phyloP scores from a whole-genome alignment of 768 basidiomycete species.

The Cystobasidium onofrii region DNA sequence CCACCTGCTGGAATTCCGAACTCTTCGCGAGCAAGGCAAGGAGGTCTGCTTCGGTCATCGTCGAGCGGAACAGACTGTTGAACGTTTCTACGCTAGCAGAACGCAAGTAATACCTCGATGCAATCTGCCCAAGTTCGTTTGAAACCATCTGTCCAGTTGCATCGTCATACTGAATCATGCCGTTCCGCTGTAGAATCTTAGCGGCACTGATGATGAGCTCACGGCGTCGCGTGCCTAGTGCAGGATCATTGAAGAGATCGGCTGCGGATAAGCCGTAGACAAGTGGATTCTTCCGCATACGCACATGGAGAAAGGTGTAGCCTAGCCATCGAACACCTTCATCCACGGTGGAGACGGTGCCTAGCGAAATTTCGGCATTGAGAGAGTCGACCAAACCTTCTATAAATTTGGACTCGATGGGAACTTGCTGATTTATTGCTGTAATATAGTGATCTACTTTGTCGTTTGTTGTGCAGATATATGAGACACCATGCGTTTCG shows the following conservation, averaged over 20 bases:
- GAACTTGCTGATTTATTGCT: slow-evolving; percentile 53
- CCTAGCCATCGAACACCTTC: slow-evolving; percentile 93
- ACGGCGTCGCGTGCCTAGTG: slow-evolving; percentile 61
- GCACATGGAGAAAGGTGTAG: slow-evolving; percentile 91
- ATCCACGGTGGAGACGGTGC: slow-evolving; percentile 75
- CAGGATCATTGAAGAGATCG: slow-evolving; percentile 60
- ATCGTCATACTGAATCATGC: slow-evolving; percentile 74
- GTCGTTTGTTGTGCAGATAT: slow-evolving; percentile 89
- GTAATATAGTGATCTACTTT: slow-evolving; percentile 62
- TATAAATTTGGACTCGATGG: slow-evolving; percentile 91
- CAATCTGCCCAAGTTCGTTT: slow-evolving; percentile 90
- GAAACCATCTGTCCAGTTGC: slow-evolving; percentile 57
- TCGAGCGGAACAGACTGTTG: slow-evolving; percentile 63
- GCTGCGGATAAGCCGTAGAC: slow-evolving; percentile 61
- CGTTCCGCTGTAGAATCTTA: slow-evolving; percentile 56
- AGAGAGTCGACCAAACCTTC: slow-evolving; percentile 78
- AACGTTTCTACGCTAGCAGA: slow-evolving; percentile 78
- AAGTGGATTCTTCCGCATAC: slow-evolving; percentile 85
- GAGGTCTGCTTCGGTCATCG: slow-evolving; percentile 88
- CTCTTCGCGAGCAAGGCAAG: slow-evolving; percentile 77
- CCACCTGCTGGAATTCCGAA: slow-evolving; percentile 95
- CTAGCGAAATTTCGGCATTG: slow-evolving; percentile 90
- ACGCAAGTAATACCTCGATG: slow-evolving; percentile 91
- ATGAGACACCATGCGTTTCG: slow-evolving; percentile 86
- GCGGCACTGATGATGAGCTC: slow-evolving; percentile 64